phyloP scores from a whole-genome alignment of 2,329 filamentous ascomycete species.

The Alternaria infectoria region DNA sequence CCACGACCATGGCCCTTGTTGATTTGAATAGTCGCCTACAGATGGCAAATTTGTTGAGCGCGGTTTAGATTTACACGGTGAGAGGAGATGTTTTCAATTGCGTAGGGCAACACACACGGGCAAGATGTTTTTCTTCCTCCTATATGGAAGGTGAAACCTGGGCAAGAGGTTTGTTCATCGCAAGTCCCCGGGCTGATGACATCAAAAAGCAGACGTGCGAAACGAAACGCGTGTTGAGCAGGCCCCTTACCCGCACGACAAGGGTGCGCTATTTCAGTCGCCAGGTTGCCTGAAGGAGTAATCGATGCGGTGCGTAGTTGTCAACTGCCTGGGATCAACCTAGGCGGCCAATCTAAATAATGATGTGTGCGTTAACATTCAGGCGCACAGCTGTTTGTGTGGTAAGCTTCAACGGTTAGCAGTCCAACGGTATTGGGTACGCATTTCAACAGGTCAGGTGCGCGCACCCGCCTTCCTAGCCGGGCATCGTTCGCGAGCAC shows the following conservation, averaged over 20 bases:
- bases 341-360: neutral
- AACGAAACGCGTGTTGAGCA: slow-evolving; percentile 7
- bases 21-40: neutral
- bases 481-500: slow-evolving; percentile 3
- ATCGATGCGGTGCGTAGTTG: neutral
- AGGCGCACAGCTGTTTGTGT: neutral
- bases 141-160: neutral
- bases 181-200: neutral
- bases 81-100: neutral
- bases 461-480: neutral
- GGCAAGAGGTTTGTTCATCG: neutral
- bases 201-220: neutral
- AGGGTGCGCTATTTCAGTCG: slow-evolving; percentile 1
- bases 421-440: neutral
- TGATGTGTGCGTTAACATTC: neutral
- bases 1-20: neutral
- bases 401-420: neutral
- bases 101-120: neutral
- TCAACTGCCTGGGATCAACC: neutral
- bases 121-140: neutral
- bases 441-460: slow-evolving; percentile 1
- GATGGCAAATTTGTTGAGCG: neutral
- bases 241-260: neutral
- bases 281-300: neutral
- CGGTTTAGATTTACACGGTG: neutral